These are phyloP conservation scores for Erodium maritimum DNA, from an alignment of 345 rosid species.

Conservation along the genomic window DNA sequence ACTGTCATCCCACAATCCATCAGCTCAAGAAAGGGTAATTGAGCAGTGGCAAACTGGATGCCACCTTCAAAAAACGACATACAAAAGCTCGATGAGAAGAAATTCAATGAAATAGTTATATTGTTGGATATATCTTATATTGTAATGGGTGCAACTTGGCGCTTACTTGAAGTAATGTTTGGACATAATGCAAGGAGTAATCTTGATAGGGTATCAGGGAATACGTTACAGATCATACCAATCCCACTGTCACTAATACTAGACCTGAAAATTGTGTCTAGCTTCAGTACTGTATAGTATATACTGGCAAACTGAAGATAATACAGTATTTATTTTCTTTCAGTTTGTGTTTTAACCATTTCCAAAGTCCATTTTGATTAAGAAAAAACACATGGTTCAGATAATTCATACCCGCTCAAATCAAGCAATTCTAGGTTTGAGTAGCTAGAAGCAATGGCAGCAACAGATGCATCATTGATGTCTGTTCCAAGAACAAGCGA, in stretches of 20 bases:
- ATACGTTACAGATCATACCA: constrained; percentile 91
- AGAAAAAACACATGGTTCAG: no score
- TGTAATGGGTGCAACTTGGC: not conserved
- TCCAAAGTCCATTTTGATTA: not conserved
- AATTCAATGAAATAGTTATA: not conserved
- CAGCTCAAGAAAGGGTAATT: constrained; percentile 84
- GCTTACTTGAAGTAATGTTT: constrained; percentile 89
- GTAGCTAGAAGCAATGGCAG: constrained; percentile 73
- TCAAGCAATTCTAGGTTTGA: constrained; percentile 80
- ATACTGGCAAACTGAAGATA: no score
- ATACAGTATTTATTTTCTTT: no score
- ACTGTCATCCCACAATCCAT: constrained; percentile 98
- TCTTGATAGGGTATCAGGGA: constrained; percentile 65
- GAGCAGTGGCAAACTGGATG: constrained; percentile 94
- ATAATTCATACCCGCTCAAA: constrained; percentile 81
- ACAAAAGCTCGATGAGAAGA: no score
- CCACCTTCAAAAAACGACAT: constrained; percentile 73
- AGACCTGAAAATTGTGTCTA: constrained; percentile 43
- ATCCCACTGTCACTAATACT: constrained; percentile 91
- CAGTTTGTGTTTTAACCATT: not conserved
- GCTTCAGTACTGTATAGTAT: not conserved
- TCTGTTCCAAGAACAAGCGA: constrained; percentile 88
- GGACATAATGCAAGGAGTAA: constrained; percentile 93
- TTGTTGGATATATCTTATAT: not conserved
- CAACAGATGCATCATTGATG: constrained; percentile 88